Percentiles rank a stretch among this genome's conserved stretches.
phyloP scores from a whole-genome alignment of 495 filamentous ascomycete species.

The Xylaria scruposa region DNA sequence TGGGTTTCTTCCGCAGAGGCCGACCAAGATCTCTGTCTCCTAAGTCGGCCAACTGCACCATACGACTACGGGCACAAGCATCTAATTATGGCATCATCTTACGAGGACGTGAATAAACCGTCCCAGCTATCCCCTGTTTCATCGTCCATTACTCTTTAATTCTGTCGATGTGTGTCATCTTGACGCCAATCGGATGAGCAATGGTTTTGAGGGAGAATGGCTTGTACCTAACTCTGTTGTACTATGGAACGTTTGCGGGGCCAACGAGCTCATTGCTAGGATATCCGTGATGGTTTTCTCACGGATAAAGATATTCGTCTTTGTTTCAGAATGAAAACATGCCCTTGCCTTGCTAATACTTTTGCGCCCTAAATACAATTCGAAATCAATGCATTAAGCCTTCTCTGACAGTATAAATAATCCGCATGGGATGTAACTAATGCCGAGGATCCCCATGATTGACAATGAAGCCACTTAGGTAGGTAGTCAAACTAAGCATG shows the following conservation, averaged over 20 bases:
- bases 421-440: background rate
- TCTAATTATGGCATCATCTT: slow-evolving; percentile 28
- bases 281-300: slow-evolving; percentile 11
- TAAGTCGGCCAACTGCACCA: slow-evolving; percentile 30
- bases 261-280: slow-evolving; percentile 11
- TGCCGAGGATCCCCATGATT: background rate
- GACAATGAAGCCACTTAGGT: background rate
- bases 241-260: slow-evolving; percentile 24
- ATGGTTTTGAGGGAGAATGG: slow-evolving; percentile 10
- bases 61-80: slow-evolving; percentile 28
- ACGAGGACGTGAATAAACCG: background rate
- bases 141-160: slow-evolving; percentile 37
- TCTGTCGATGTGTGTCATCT: slow-evolving; percentile 21
- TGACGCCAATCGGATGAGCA: slow-evolving; percentile 1
- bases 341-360: slow-evolving; percentile 2
- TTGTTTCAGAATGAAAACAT: slow-evolving; percentile 26
- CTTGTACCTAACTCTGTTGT: slow-evolving; percentile 26
- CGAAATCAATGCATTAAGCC: background rate
- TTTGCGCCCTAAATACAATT: background rate
- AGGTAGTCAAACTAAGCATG: background rate
- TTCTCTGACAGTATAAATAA: background rate
- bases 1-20: slow-evolving; percentile 40
- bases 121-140: slow-evolving; percentile 27
- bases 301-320: slow-evolving; percentile 4
- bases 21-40: slow-evolving; percentile 42